phyloP scores from a whole-genome alignment of 73 alveolate genomes.

The Paramecium pentaurelia region DNA sequence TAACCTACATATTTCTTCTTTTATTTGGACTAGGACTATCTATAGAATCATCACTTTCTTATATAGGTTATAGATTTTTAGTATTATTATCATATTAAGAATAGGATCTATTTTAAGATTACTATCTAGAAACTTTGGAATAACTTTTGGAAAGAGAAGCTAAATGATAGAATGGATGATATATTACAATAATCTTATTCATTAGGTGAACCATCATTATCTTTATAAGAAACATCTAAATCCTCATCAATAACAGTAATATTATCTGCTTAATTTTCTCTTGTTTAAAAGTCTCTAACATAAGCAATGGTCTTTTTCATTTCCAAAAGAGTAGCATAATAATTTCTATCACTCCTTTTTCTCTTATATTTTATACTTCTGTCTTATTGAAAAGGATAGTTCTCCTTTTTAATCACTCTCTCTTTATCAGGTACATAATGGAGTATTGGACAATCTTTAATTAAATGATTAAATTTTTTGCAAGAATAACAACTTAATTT shows the following conservation, averaged over 20 bases:
- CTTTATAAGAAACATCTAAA: not conserved
- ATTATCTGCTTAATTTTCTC: not conserved
- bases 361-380: not conserved
- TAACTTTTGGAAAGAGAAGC: constrained; percentile 5
- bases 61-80: not conserved
- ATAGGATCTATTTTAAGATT: not conserved
- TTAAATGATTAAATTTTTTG: not conserved
- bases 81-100: not conserved
- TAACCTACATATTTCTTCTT: not conserved
- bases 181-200: not conserved
- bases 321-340: not conserved
- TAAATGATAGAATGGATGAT: not conserved
- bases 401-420: not conserved
- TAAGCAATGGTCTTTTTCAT: not conserved
- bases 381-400: not conserved
- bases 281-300: not conserved
- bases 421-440: constrained; percentile 35
- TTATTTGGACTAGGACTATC: not conserved
- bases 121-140: not conserved
- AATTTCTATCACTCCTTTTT: not conserved
- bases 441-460: constrained; percentile 1
- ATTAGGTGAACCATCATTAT: not conserved
- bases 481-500: constrained; percentile 25
- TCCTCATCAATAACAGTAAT: constrained; percentile 6
- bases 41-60: constrained; percentile 3